Evolutionary conservation across 345 rosid species (phyloP), one percentile per base, ranked within the genome.

Genomic region (Salix dunnii): DNA sequence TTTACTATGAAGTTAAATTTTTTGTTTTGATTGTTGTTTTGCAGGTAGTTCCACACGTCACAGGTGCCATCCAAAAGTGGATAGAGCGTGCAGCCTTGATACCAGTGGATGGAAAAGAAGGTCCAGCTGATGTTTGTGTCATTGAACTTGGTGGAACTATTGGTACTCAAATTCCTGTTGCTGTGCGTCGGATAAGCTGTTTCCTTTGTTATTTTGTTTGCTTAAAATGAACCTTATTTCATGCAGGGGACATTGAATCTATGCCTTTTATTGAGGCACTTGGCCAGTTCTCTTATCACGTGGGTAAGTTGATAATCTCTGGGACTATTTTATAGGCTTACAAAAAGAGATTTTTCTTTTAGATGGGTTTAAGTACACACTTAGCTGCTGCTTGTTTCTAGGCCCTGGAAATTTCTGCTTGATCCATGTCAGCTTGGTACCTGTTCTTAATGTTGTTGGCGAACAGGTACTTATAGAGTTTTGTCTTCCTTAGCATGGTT

Each of bases 231-330:
- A 75, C 40, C 35, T 58, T 35, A 61, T 28, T 33, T 68, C 43
- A 79, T 83, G 84, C 92, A 96, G 99, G 99, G 74, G 99, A 96
- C 81, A 92, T 96, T 75, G 99, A 96, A 80, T 92, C 97, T 65
- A 94, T 92, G 98, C 97, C 98, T 28, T 96, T 94, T 79, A 92
- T 94, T 16, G 97, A 96, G 87, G 99, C 99, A 75, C 87, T 96
- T 27, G 93, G 99, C 6, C 99, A 92, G 75, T 96, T 96, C 80
- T 94, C 98, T 0, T 92, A 89, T 70, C 94, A 90, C 60, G 99
- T 96, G 1, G 98, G 99, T 92, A 83, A 84, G 91, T 71, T 68
- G 76, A 62, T 81, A 11, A 76, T 25, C n/a, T 77, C 27, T 48
- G 20, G 42, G 18, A 31, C 43, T 31, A 30, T 35, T 23, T 3